Percentiles rank a stretch among this genome's conserved stretches.
Conservation (phyloP, 305 asterid species). For the Striga hermonthica region DNA sequence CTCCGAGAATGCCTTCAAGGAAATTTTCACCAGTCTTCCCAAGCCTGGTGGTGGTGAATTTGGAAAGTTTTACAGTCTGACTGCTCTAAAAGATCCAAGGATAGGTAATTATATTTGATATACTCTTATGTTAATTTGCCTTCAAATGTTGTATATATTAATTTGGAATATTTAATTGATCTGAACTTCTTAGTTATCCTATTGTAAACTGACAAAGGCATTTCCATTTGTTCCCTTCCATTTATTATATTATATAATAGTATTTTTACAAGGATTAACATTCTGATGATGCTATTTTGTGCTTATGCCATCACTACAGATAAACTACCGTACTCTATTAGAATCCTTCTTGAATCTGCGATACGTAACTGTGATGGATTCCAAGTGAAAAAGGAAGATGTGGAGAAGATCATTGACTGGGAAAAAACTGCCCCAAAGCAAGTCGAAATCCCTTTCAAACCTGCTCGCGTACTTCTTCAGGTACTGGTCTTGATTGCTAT, state of each 20-base stretch:
- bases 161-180: not conserved
- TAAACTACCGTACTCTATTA: constrained; percentile 84
- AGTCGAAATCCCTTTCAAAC: constrained; percentile 94
- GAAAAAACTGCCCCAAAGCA: constrained; percentile 69
- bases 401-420: constrained; percentile 89
- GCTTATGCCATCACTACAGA: constrained; percentile 38
- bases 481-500: constrained; percentile 27
- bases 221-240: too few species aligned
- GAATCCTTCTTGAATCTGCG: constrained; percentile 85
- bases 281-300: not conserved
- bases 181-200: too few species aligned
- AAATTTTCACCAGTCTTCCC: constrained; percentile 71
- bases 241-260: too few species aligned
- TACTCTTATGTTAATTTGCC: not conserved
- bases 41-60: constrained; percentile 95
- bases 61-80: constrained; percentile 81
- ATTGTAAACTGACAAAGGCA: too few species aligned
- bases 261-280: too few species aligned
- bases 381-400: constrained; percentile 86
- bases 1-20: constrained; percentile 75
- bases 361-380: constrained; percentile 87
- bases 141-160: not conserved
- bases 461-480: too few species aligned
- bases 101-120: constrained; percentile 45
- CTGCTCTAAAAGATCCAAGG: constrained; percentile 83